Percentiles rank a stretch among this genome's conserved stretches.
Conservation (phyloP, 2,329 filamentous ascomycete species). For the Penicillium sp. region DNA sequence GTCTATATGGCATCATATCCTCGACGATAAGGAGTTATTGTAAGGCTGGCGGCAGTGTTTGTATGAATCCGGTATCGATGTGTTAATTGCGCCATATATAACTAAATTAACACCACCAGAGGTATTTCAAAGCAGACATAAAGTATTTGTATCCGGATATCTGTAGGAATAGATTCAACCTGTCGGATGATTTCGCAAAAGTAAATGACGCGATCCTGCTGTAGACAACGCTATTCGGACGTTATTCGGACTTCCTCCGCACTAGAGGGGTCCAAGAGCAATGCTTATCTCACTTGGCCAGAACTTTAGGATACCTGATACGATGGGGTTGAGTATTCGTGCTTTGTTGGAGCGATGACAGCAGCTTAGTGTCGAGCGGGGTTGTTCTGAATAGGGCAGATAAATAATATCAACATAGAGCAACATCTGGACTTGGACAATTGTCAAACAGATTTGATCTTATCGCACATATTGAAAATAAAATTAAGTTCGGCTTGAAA, state of each 20-base stretch:
- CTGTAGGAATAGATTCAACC: background rate
- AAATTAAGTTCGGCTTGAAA: background rate
- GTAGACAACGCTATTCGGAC: background rate
- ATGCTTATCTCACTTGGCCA: background rate
- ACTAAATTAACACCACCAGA: background rate
- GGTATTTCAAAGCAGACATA: background rate
- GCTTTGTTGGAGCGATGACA: background rate
- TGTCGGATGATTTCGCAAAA: background rate
- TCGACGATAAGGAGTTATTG: too few relatives aligned
- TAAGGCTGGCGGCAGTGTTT: too few relatives aligned
- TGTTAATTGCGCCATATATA: background rate
- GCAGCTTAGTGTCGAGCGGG: background rate
- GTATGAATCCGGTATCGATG: too few relatives aligned
- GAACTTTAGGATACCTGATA: background rate
- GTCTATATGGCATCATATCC: too few relatives aligned
- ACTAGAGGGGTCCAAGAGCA: background rate
- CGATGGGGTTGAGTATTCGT: background rate
- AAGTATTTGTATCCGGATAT: background rate
- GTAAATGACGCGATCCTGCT: background rate
- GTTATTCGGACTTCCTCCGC: background rate
- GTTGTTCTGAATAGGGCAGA: background rate
- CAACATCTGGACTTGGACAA: background rate
- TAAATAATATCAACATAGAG: background rate
- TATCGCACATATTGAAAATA: background rate
- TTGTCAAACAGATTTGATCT: background rate